These are phyloP conservation scores for Lotmaria passim DNA, from an alignment of 208 protist species.

Conservation along the genomic window DNA sequence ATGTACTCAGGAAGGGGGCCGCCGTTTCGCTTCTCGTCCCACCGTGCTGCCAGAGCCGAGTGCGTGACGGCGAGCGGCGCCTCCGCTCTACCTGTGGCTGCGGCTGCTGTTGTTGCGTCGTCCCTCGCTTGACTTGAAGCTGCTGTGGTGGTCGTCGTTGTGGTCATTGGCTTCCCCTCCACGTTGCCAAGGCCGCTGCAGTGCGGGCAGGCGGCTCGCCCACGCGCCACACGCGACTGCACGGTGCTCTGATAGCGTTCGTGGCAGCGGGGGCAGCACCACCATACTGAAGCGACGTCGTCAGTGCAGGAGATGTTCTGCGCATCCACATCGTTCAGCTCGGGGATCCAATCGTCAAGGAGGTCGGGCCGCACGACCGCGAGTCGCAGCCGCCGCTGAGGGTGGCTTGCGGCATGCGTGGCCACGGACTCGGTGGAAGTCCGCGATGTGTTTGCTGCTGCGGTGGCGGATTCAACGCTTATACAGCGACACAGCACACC, in stretches of 20 bases:
- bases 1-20: slow-evolving; percentile 54
- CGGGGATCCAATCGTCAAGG: slow-evolving; percentile 80
- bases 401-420: background rate
- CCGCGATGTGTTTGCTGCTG: too few relatives aligned
- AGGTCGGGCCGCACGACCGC: slow-evolving; percentile 78
- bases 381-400: slow-evolving; percentile 34
- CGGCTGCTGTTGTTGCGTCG: background rate
- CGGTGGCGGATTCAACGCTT: background rate
- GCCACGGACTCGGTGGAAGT: too few relatives aligned
- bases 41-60: slow-evolving; percentile 44
- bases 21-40: slow-evolving; percentile 66
- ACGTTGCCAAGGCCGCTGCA: slow-evolving; percentile 33
- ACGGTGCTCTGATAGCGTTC: slow-evolving; percentile 63
- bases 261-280: slow-evolving; percentile 57
- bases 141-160: background rate
- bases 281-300: slow-evolving; percentile 41
- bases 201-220: slow-evolving; percentile 46
- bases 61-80: slow-evolving; percentile 51
- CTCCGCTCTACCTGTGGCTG: background rate
- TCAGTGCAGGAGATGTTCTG: slow-evolving; percentile 45
- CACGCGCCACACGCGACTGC: slow-evolving; percentile 44
- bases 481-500: background rate
- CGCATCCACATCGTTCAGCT: slow-evolving; percentile 78
- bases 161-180: background rate
- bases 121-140: too few relatives aligned